Evolutionary conservation across 2,329 filamentous ascomycete species (phyloP).

Genomic region (Exophiala lecanii-corni): DNA sequence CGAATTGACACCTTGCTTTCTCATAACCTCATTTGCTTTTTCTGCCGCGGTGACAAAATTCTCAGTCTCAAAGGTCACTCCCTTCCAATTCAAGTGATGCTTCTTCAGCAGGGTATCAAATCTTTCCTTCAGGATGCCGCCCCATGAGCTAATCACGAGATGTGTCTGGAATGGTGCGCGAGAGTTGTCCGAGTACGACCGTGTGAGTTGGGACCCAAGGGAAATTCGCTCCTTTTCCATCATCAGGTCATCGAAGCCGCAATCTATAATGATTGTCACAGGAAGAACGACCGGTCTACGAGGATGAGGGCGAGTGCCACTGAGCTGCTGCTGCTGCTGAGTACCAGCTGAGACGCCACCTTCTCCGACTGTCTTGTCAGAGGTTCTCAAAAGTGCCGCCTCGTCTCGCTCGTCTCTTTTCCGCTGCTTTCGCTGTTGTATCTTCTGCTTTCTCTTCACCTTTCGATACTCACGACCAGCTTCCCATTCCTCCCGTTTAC

Average conservation of each 20-base stretch:
- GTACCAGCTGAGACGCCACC: slow-evolving; percentile 2
- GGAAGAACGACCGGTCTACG: slow-evolving; percentile 56
- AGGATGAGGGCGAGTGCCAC: slow-evolving; percentile 18
- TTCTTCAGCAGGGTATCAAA: slow-evolving; percentile 71
- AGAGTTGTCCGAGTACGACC: slow-evolving; percentile 84
- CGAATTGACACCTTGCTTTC: slow-evolving; percentile 49
- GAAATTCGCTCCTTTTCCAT: slow-evolving; percentile 78
- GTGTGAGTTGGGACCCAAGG: slow-evolving; percentile 74
- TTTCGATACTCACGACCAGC: slow-evolving; percentile 59
- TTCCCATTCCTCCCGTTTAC: slow-evolving; percentile 70
- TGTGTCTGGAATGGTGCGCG: slow-evolving; percentile 64
- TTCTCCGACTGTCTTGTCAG: slow-evolving; percentile 23
- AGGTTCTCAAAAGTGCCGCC: slow-evolving; percentile 18
- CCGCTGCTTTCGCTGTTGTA: slow-evolving; percentile 49
- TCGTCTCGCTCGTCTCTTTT: slow-evolving; percentile 38
- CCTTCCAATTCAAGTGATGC: slow-evolving; percentile 74
- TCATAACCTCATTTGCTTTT: slow-evolving; percentile 66
- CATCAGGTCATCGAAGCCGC: slow-evolving; percentile 89
- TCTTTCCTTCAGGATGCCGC: slow-evolving; percentile 69
- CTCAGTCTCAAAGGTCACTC: slow-evolving; percentile 65
- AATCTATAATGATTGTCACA: slow-evolving; percentile 80
- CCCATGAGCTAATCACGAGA: slow-evolving; percentile 73
- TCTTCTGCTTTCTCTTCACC: slow-evolving; percentile 54
- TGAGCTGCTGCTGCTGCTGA: slow-evolving; percentile 17
- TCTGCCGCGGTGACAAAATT: slow-evolving; percentile 68